Evolutionary conservation across 2,329 filamentous ascomycete species (phyloP), one percentile per base, ranked within the genome.

Genomic region (Colletotrichum ledebouriae): DNA sequence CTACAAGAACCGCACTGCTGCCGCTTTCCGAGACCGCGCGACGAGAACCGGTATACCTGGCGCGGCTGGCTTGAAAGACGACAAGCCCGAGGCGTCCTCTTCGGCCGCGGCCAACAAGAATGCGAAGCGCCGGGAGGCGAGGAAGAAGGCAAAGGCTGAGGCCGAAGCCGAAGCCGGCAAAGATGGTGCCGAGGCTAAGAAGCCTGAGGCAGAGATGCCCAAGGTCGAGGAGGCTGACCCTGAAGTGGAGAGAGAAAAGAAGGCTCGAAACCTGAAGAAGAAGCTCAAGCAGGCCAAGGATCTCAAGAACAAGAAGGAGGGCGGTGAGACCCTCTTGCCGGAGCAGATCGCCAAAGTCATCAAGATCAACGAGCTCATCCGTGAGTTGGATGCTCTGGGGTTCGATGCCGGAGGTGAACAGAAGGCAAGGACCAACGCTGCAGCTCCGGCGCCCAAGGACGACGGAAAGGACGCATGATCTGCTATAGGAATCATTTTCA

Each of bases 311-410:
- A 98, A 97, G 85, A 97, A 97, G 79, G 93, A 97, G 25, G 90
- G 89, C 63, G 96, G 96, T 20, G 92, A 93, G 76, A 86, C 88
- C 4, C 81, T 99, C 69, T 84, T 98, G 29, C 95, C 94, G 0
- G 96, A 99, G 82, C 96, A 99, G 82, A 91, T 98, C 71, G 94
- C 95, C 73, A 99, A 99, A 83, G 93, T 99, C 63, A 97, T 97
- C 78, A 97, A 96, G 80, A 97, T 99, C 78, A 94, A 93, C 71
- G 96, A 99, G 82, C 86, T 99, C 58, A 90, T 98, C 66, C 88
- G 94, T 12, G 94, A 98, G 77, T 82, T 99, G 63, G 93, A 97
- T 74, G 86, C 88, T 2, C 84, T 99, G 33, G 95, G 95, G 0
- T 94, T 98, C 71, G 92, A 97, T 77, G 81, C 87, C 1, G 92